Conservation (phyloP, 495 filamentous ascomycete species). For the Penicillium bialowiezense region DNA sequence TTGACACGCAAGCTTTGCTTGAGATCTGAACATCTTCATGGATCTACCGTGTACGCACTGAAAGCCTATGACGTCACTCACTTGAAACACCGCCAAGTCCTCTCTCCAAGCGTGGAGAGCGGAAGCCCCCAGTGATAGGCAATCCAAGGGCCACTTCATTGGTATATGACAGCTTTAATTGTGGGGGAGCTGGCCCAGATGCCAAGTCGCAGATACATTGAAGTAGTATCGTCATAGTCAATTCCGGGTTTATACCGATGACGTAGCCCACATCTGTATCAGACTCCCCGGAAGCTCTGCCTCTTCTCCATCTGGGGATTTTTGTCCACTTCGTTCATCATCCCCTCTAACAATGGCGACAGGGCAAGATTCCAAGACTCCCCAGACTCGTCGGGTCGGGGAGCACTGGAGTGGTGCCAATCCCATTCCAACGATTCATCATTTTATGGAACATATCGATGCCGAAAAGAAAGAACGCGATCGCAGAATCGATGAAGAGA, state of each 20-base stretch:
- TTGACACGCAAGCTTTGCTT: too few species aligned
- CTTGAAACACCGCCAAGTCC: too few species aligned
- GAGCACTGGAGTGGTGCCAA: conserved; percentile 54
- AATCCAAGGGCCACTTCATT: neutral
- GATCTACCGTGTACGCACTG: too few species aligned
- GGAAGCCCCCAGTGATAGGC: neutral
- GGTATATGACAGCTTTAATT: neutral
- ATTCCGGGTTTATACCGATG: neutral
- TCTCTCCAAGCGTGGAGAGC: too few species aligned
- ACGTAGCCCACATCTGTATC: neutral
- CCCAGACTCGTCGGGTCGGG: conserved; percentile 32
- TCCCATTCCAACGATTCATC: conserved; percentile 80
- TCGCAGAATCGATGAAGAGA: conserved; percentile 57
- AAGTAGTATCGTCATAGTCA: neutral
- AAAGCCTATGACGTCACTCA: too few species aligned
- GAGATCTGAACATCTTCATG: too few species aligned
- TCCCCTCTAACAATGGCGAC: conserved; percentile 20
- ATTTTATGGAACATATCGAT: conserved; percentile 78
- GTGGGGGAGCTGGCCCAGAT: neutral
- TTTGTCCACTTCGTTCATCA: neutral
- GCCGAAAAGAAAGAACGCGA: conserved; percentile 75
- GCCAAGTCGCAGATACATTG: neutral
- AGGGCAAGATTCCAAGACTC: conserved; percentile 14
- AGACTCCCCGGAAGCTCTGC: neutral
- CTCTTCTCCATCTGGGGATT: neutral